Percentiles rank a stretch among this genome's conserved stretches.
phyloP scores from a whole-genome alignment of 1,284 basidiomycete species.

The Cryptococcus amylolentus region DNA sequence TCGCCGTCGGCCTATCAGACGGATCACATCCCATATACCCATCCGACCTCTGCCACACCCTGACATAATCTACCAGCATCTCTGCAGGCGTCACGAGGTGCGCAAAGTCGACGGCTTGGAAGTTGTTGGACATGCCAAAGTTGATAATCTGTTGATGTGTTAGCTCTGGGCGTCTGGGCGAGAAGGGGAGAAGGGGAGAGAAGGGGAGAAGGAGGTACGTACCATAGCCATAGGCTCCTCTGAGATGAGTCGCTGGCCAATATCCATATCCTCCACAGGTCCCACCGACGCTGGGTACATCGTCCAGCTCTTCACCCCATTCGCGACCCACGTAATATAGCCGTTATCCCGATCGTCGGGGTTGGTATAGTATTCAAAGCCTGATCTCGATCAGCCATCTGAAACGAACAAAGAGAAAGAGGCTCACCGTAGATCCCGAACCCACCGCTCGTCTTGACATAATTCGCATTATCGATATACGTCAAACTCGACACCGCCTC shows the following conservation, averaged over 20 bases:
- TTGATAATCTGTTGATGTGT: constrained; percentile 66
- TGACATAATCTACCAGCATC: constrained; percentile 76
- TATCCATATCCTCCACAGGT: constrained; percentile 62
- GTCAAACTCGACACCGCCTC: constrained; percentile 72
- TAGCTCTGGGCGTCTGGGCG: neutral
- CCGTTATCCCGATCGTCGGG: constrained; percentile 57
- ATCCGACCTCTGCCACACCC: constrained; percentile 67
- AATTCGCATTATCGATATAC: constrained; percentile 54
- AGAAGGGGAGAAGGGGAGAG: neutral
- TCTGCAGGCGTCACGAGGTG: constrained; percentile 65
- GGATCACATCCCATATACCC: constrained; percentile 83
- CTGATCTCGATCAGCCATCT: constrained; percentile 12
- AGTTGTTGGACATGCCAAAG: constrained; percentile 55
- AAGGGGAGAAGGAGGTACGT: constrained; percentile 8
- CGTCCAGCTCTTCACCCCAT: constrained; percentile 55
- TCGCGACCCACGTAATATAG: constrained; percentile 63
- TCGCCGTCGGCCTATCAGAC: constrained; percentile 66
- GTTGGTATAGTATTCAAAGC: constrained; percentile 67
- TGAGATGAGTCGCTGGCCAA: constrained; percentile 69
- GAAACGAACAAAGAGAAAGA: neutral
- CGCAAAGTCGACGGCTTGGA: constrained; percentile 58
- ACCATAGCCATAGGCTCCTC: constrained; percentile 69
- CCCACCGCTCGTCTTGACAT: constrained; percentile 25
- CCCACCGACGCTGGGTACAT: constrained; percentile 60
- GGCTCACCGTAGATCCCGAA: constrained; percentile 56